A percentile compares a stretch with the other conserved stretches of the same genome.
phyloP scores from a whole-genome alignment of 371 early-diverging fungal genomes.

The Rhizopus arrhizus region DNA sequence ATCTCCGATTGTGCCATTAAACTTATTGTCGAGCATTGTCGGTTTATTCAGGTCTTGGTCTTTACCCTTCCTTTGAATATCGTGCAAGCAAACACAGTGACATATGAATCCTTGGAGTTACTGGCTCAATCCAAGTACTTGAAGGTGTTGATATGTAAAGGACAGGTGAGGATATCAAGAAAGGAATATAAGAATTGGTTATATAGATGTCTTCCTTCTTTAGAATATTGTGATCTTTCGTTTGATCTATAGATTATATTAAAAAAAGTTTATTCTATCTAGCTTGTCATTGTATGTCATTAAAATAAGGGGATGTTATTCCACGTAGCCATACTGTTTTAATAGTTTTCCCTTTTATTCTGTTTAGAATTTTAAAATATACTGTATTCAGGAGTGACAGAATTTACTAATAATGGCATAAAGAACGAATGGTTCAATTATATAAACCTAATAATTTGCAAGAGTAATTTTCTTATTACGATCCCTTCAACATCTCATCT shows the following conservation, averaged over 20 bases:
- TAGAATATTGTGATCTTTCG: constrained; percentile 16
- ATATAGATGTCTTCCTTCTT: neutral
- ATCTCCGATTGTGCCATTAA: constrained; percentile 20
- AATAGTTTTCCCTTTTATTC: no score
- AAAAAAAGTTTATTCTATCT: no score
- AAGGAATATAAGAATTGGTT: constrained; percentile 8
- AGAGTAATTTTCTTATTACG: no score
- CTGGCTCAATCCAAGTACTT: constrained; percentile 13
- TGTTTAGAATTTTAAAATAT: no score
- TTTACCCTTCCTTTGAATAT: constrained; percentile 21
- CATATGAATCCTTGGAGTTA: constrained; percentile 8
- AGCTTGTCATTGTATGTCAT: no score
- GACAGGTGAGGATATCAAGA: constrained; percentile 22
- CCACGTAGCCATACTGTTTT: no score
- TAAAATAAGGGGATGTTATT: no score
- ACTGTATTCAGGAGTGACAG: neutral
- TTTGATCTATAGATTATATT: constrained; percentile 1
- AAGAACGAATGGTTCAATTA: no score
- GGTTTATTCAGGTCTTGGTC: constrained; percentile 13
- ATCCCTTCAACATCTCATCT: no score
- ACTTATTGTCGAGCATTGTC: constrained; percentile 18
- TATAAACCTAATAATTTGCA: no score
- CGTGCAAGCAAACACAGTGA: constrained; percentile 26
- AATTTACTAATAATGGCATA: constrained; percentile 4
- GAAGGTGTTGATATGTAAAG: constrained; percentile 17